Evolutionary conservation across 2,329 filamentous ascomycete species (phyloP).

Genomic region (Aspergillus sp.): DNA sequence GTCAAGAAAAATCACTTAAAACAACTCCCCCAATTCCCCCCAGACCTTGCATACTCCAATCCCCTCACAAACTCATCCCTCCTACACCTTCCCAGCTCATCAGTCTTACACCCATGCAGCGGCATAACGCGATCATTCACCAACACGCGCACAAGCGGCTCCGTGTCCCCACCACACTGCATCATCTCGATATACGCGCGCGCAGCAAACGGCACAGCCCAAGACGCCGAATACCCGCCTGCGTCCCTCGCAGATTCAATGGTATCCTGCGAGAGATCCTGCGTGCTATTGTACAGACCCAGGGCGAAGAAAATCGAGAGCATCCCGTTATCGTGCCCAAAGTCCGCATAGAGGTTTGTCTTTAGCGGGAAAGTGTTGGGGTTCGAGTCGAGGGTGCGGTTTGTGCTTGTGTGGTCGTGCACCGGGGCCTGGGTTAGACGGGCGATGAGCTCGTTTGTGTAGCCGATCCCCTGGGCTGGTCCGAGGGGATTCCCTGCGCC

Average conservation of each 20-base stretch:
- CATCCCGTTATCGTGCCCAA: constrained; percentile 89
- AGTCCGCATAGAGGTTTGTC: constrained; percentile 70
- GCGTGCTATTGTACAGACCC: constrained; percentile 66
- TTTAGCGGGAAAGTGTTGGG: constrained; percentile 66
- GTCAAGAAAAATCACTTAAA: constrained; percentile 19
- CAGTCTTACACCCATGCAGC: constrained; percentile 62
- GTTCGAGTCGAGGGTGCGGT: constrained; percentile 65
- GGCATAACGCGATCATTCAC: constrained; percentile 78
- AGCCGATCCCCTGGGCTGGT: constrained; percentile 79
- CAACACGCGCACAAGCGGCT: constrained; percentile 71
- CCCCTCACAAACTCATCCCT: constrained; percentile 66
- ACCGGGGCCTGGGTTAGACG: constrained; percentile 66
- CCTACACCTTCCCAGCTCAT: constrained; percentile 63
- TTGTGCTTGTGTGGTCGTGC: constrained; percentile 65
- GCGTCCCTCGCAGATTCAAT: constrained; percentile 46
- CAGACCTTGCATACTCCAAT: constrained; percentile 63
- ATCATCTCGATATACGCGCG: constrained; percentile 86
- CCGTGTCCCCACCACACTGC: constrained; percentile 48
- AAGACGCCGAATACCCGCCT: constrained; percentile 66
- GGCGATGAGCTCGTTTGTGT: constrained; percentile 78
- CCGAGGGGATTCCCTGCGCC: constrained; percentile 70
- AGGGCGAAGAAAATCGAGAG: constrained; percentile 67
- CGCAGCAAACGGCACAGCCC: constrained; percentile 74
- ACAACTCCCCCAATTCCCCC: constrained; percentile 69
- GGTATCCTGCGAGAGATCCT: constrained; percentile 46